A percentile compares a stretch with the other conserved stretches of the same genome.
These are phyloP conservation scores for Pythium graminicola DNA, from an alignment of 352 stramenopile genomes.

Conservation along the genomic window DNA sequence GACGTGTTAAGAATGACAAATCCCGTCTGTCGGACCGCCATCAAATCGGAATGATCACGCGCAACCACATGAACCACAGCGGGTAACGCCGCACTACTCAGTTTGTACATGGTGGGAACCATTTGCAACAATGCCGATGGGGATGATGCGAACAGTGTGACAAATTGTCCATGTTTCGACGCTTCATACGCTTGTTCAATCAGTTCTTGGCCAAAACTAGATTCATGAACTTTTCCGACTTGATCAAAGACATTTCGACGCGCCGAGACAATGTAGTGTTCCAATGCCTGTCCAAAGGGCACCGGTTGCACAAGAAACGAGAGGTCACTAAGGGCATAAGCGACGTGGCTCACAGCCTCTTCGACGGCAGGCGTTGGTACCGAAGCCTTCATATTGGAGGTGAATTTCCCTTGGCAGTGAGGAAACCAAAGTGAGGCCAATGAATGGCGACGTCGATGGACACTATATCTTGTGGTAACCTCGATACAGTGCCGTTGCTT, in stretches of 20 bases:
- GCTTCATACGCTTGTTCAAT: constrained; percentile 59
- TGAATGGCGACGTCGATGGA: not conserved
- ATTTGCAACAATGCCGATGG: constrained; percentile 84
- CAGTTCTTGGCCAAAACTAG: constrained; percentile 46
- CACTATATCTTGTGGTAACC: constrained; percentile 12
- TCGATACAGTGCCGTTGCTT: constrained; percentile 3
- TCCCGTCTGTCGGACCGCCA: constrained; percentile 87
- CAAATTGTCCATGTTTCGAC: constrained; percentile 70
- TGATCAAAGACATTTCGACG: constrained; percentile 77
- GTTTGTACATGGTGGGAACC: constrained; percentile 94
- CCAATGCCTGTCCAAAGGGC: constrained; percentile 51
- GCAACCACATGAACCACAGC: constrained; percentile 89
- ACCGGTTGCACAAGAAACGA: constrained; percentile 64
- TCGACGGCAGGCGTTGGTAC: constrained; percentile 37
- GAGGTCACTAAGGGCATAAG: constrained; percentile 71
- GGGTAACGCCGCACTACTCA: constrained; percentile 78
- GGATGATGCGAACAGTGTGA: constrained; percentile 87
- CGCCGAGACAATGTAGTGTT: constrained; percentile 65
- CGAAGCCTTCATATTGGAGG: constrained; percentile 3
- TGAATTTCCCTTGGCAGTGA: not conserved
- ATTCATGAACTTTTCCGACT: constrained; percentile 52
- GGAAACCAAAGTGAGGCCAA: constrained; percentile 5
- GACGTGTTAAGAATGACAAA: constrained; percentile 88
- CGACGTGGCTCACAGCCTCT: constrained; percentile 72
- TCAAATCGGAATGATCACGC: constrained; percentile 89